A percentile compares a stretch with the other conserved stretches of the same genome.
These are phyloP conservation scores for Ogataea hybrid DNA, from an alignment of 1,139 yeast species.

Conservation along the genomic window DNA sequence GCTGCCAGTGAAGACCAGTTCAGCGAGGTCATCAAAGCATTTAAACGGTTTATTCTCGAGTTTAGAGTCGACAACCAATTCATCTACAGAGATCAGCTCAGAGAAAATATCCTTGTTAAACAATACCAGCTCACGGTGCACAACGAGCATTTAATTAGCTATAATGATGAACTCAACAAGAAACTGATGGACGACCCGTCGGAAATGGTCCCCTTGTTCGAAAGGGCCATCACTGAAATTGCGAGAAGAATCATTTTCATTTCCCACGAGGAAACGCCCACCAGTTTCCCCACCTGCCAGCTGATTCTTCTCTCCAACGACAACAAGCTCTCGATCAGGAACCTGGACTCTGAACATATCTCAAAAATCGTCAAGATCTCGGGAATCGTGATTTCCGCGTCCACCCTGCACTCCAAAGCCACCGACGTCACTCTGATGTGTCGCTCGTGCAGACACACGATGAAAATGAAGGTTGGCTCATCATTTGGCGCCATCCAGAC, in stretches of 20 bases:
- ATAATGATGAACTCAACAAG: slow-evolving; percentile 86
- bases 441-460: slow-evolving; percentile 80
- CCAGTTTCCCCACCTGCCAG: slow-evolving; percentile 77
- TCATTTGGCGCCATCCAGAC: slow-evolving; percentile 79
- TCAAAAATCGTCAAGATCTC: slow-evolving; percentile 88
- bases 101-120: slow-evolving; percentile 81
- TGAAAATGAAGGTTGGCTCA: slow-evolving; percentile 60
- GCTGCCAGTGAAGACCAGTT: slow-evolving; percentile 61
- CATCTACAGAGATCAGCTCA: slow-evolving; percentile 85
- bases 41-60: slow-evolving; percentile 79
- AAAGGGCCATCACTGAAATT: slow-evolving; percentile 84
- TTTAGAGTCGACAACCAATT: slow-evolving; percentile 82
- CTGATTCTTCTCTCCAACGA: slow-evolving; percentile 74
- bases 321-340: slow-evolving; percentile 70
- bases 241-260: slow-evolving; percentile 77
- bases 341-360: slow-evolving; percentile 83
- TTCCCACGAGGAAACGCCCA: slow-evolving; percentile 52
- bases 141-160: slow-evolving; percentile 82
- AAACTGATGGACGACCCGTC: slow-evolving; percentile 82
- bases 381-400: slow-evolving; percentile 91
- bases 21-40: slow-evolving; percentile 76
- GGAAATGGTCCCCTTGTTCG: slow-evolving; percentile 87
- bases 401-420: slow-evolving; percentile 87
- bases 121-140: slow-evolving; percentile 74
- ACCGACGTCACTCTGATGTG: slow-evolving; percentile 84